Evolutionary conservation across 768 basidiomycete genomes (phyloP).

Genomic region (Phaeolepiota aurea): DNA sequence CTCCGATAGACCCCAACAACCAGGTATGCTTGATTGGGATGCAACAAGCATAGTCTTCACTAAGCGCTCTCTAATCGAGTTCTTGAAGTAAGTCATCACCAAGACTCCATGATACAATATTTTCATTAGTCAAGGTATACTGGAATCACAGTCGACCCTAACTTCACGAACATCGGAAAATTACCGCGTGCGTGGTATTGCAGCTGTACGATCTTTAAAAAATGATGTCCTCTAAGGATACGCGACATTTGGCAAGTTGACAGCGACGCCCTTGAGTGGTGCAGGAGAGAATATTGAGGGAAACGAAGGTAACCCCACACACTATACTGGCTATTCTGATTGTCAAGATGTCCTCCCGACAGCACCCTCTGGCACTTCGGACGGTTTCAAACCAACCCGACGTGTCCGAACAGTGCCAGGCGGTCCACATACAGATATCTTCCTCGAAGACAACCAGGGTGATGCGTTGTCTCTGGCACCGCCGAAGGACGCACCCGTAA

Average conservation of each 20-base stretch:
- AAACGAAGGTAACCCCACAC: too few relatives aligned
- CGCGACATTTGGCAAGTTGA: conserved; percentile 60
- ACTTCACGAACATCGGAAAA: conserved; percentile 66
- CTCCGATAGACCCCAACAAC: too few relatives aligned
- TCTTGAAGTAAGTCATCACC: conserved; percentile 50
- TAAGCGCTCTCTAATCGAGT: conserved; percentile 68
- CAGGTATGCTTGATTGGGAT: conserved; percentile 82
- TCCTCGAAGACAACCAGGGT: conserved; percentile 35
- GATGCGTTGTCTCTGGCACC: conserved; percentile 58
- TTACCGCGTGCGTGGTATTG: conserved; percentile 49
- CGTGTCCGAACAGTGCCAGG: conserved; percentile 50
- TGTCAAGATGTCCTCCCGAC: too few relatives aligned
- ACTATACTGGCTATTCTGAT: too few relatives aligned
- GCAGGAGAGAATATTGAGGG: conserved; percentile 8
- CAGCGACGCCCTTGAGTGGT: conserved; percentile 8
- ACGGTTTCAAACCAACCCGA: conserved; percentile 44
- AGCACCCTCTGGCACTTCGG: too few relatives aligned
- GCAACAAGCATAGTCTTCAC: conserved; percentile 69
- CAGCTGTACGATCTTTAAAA: background rate
- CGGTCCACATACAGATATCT: conserved; percentile 43
- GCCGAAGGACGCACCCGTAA: conserved; percentile 15
- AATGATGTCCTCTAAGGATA: conserved; percentile 38
- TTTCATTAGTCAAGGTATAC: conserved; percentile 42
- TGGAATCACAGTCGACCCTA: conserved; percentile 69
- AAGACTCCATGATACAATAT: background rate